These are phyloP conservation scores for Polytrichum commune DNA, from an alignment of 225 moss, liverwort and hornwort genomes.

Conservation along the genomic window DNA sequence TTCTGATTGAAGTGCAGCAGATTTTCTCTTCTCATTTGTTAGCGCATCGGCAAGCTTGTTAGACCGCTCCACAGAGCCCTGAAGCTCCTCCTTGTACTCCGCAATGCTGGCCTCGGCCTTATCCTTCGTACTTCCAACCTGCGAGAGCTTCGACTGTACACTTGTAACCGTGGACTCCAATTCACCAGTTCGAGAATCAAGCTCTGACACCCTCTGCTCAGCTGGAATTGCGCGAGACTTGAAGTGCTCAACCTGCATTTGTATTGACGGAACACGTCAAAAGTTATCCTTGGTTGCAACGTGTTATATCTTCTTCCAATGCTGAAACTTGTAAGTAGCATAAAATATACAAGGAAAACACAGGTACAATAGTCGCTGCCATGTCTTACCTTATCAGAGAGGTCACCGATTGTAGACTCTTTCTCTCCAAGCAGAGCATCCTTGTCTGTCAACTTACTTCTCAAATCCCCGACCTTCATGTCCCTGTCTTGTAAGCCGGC, in stretches of 20 bases:
- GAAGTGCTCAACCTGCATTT: conserved; percentile 47
- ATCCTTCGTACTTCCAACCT: conserved; percentile 31
- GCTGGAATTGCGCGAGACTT: conserved; percentile 59
- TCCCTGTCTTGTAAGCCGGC: conserved; percentile 51
- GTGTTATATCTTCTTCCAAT: too few relatives aligned
- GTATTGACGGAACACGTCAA: neutral
- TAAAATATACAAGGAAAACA: neutral
- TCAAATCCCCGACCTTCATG: conserved; percentile 33
- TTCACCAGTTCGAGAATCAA: conserved; percentile 13
- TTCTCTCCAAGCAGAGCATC: conserved; percentile 23
- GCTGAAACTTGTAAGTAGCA: too few relatives aligned
- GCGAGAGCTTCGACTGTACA: conserved; percentile 27
- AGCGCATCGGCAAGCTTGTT: conserved; percentile 40
- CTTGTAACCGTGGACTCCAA: conserved; percentile 19
- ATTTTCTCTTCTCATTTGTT: conserved; percentile 42
- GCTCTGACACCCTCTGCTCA: conserved; percentile 43
- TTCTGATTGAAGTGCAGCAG: conserved; percentile 26
- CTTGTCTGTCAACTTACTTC: conserved; percentile 30
- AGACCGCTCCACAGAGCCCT: conserved; percentile 37
- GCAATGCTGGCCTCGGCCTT: conserved; percentile 17
- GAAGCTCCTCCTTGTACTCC: conserved; percentile 33
- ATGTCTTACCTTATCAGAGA: conserved; percentile 39
- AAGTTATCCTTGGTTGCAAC: too few relatives aligned
- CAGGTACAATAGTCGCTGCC: neutral
- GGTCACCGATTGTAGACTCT: conserved; percentile 39